Evolutionary conservation across 192 early-diverging fungal genomes (phyloP), one percentile per base, ranked within the genome.

Genomic region (Dissophora globulifera): DNA sequence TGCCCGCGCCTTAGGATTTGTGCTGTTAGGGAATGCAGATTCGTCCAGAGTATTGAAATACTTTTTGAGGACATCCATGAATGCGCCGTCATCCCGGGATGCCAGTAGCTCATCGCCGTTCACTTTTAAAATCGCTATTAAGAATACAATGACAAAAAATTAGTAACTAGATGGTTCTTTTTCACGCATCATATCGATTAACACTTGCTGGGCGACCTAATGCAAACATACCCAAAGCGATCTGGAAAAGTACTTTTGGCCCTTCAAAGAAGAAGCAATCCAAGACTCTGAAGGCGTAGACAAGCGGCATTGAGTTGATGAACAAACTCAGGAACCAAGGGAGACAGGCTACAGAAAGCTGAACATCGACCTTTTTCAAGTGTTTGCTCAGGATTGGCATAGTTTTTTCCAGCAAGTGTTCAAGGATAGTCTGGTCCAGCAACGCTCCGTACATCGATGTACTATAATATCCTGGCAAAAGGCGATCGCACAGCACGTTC

Each of bases 211-310:
- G 13, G 13, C 13, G 38, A 40, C 13, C 7, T 13, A 27, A 53
- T 55, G 20, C 10, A 9, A 9, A 46, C 79, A 23, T 69, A 54
- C 65, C 83, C 80, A 82, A 87, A 81, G 90, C 90, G 50, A 98
- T 91, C 69, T 95, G 96, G 78, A 98, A 98, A 32, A 98, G 84
- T n/a, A 98, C 86, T 62, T 91, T 92, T 9, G 96, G 96, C 0
- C 96, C 98, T 62, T 99, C 96, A 86, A 98, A 89, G 80, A 98
- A 98, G 65, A 99, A 96, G 82, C 95, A 95, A 85, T 99, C 96
- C 52, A 99, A 71, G 25, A 98, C 89, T 26, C 96, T 82, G 60
- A 96, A 83, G 6, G 96, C 92, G 66, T 91, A 96, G 9, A 89
- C 69, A 22, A 99, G 72, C 13, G 98, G 96, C 86, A 99, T 92